Percentiles rank a stretch among this genome's conserved stretches.
phyloP scores from a whole-genome alignment of 2,329 filamentous ascomycete genomes.

The Didymella glomerata region DNA sequence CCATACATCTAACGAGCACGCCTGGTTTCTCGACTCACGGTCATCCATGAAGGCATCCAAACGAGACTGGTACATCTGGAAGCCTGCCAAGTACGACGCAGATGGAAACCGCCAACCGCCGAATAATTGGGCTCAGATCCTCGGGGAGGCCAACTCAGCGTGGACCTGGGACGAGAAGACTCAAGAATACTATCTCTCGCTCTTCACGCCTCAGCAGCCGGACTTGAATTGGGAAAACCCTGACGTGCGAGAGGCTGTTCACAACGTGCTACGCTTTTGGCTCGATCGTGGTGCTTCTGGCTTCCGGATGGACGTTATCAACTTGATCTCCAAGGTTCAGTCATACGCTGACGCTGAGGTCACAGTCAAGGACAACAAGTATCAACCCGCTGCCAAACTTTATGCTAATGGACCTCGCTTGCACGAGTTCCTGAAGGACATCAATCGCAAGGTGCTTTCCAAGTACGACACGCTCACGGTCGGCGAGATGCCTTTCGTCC shows the following conservation, averaged over 20 bases:
- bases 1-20: constrained; percentile 56
- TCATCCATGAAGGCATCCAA: constrained; percentile 58
- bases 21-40: constrained; percentile 66
- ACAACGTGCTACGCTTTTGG: constrained; percentile 81
- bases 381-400: constrained; percentile 60
- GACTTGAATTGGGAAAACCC: constrained; percentile 85
- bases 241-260: constrained; percentile 72
- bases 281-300: constrained; percentile 70
- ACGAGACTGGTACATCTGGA: constrained; percentile 66
- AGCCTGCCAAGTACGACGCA: constrained; percentile 54
- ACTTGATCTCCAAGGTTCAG: constrained; percentile 49
- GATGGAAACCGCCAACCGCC: constrained; percentile 72
- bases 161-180: constrained; percentile 78
- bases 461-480: constrained; percentile 71
- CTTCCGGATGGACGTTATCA: constrained; percentile 55
- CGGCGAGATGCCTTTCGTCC: constrained; percentile 68
- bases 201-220: constrained; percentile 79
- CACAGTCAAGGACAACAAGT: constrained; percentile 44
- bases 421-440: constrained; percentile 73
- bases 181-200: constrained; percentile 77
- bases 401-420: constrained; percentile 73
- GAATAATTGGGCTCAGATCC: constrained; percentile 74
- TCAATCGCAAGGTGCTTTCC: constrained; percentile 66
- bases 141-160: constrained; percentile 63
- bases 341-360: constrained; percentile 41